Evolutionary conservation across 2,329 filamentous ascomycete species (phyloP).

Genomic region (Trichoderma koningiopsis): DNA sequence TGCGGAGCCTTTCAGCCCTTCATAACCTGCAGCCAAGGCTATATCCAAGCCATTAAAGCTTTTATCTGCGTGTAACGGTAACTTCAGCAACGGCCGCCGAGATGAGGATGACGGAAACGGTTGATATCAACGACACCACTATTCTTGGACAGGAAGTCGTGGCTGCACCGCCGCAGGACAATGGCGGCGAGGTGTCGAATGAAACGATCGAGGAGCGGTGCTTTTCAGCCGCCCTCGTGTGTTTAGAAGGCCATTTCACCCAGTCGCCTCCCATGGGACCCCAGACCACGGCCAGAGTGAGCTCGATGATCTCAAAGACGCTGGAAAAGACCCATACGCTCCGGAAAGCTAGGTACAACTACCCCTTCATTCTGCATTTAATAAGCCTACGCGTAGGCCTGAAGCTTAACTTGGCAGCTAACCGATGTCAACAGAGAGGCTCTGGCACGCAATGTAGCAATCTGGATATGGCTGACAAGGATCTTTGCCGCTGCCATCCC

Average conservation of each 20-base stretch:
- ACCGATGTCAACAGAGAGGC: constrained; percentile 49
- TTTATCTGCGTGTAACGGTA: neutral
- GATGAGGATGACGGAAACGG: constrained; percentile 25
- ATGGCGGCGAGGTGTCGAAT: constrained; percentile 30
- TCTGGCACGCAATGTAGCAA: constrained; percentile 62
- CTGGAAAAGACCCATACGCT: constrained; percentile 65
- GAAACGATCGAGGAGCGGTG: constrained; percentile 65
- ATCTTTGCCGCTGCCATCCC: constrained; percentile 65
- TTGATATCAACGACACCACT: constrained; percentile 18
- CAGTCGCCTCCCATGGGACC: constrained; percentile 59
- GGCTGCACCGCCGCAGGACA: neutral
- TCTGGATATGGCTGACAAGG: constrained; percentile 66
- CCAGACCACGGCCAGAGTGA: constrained; percentile 56
- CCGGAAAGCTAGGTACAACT: constrained; percentile 58
- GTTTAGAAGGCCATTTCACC: constrained; percentile 63
- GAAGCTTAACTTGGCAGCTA: neutral
- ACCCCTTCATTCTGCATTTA: neutral
- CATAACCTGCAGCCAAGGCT: constrained; percentile 16
- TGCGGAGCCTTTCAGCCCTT: constrained; percentile 26
- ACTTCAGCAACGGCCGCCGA: neutral
- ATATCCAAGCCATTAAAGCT: constrained; percentile 7
- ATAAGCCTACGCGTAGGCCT: neutral
- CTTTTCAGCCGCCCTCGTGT: constrained; percentile 62
- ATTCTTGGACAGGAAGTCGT: constrained; percentile 17
- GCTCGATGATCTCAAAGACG: constrained; percentile 60